Percentiles rank a stretch among this genome's conserved stretches.
These are phyloP conservation scores for Tulasnella sp. DNA, from an alignment of 768 basidiomycete species.

Conservation along the genomic window DNA sequence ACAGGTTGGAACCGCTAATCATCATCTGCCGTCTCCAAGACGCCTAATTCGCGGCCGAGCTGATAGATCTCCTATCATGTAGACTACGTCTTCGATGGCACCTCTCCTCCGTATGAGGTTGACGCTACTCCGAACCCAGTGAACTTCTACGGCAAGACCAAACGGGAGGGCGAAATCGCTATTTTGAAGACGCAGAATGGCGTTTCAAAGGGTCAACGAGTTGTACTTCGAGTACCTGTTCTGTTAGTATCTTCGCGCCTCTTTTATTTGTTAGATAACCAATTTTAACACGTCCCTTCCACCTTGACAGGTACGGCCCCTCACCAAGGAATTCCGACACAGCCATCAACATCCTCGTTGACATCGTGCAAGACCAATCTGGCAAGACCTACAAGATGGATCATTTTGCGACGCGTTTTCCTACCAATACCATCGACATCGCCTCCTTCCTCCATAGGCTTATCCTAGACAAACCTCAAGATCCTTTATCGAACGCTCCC, in stretches of 20 bases:
- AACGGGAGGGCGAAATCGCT: constrained; percentile 78
- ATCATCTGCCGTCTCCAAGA: constrained; percentile 4
- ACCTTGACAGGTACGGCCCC: constrained; percentile 62
- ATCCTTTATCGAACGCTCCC: not conserved
- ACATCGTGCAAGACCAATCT: constrained; percentile 76
- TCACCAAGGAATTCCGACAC: constrained; percentile 75
- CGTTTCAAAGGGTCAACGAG: constrained; percentile 40
- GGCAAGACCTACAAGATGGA: constrained; percentile 93
- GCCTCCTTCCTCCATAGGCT: constrained; percentile 74
- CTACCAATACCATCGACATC: constrained; percentile 83
- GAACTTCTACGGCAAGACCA: constrained; percentile 80
- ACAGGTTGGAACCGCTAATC: constrained; percentile 43
- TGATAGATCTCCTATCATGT: not conserved
- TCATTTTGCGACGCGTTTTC: constrained; percentile 84
- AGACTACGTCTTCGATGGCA: constrained; percentile 97
- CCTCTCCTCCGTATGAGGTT: constrained; percentile 80
- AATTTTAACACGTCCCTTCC: not conserved
- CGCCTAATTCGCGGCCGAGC: not conserved
- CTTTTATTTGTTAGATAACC: not conserved
- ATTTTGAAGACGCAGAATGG: constrained; percentile 33
- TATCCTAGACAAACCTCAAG: not conserved
- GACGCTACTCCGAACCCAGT: constrained; percentile 66
- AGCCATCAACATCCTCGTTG: constrained; percentile 80
- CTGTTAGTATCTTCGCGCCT: constrained; percentile 41
- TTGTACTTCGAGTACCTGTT: constrained; percentile 83